A percentile compares a stretch with the other conserved stretches of the same genome.
Conservation (phyloP, 2,329 filamentous ascomycete genomes). For the Sporothrix curviconia region DNA sequence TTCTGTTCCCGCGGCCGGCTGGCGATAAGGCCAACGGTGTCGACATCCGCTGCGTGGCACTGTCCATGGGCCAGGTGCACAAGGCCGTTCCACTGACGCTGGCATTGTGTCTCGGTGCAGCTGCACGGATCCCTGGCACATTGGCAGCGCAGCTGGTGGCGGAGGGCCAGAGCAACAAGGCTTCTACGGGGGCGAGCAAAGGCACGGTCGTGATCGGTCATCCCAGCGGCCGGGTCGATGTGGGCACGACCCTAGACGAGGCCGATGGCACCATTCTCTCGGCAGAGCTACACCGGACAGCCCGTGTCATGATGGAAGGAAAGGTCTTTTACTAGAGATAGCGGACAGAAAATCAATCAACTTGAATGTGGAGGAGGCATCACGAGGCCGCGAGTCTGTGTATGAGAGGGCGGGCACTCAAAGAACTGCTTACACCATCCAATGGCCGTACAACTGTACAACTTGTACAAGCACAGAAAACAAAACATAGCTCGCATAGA, state of each 20-base stretch:
- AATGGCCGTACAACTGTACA: too few relatives aligned
- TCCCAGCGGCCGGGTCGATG: slow-evolving; percentile 40
- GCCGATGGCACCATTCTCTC: slow-evolving; percentile 34
- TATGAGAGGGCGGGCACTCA: too few relatives aligned
- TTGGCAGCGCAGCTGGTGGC: slow-evolving; percentile 31
- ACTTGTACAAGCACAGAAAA: too few relatives aligned
- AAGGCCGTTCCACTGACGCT: slow-evolving; percentile 37
- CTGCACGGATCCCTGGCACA: slow-evolving; percentile 35
- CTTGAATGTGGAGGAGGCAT: too few relatives aligned
- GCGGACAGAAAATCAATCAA: too few relatives aligned
- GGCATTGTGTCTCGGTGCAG: slow-evolving; percentile 35
- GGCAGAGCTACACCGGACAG: slow-evolving; percentile 41
- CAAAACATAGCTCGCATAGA: too few relatives aligned
- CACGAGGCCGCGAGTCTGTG: too few relatives aligned
- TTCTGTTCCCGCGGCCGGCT: slow-evolving; percentile 32
- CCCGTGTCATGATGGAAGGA: slow-evolving; percentile 44
- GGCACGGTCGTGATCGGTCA: slow-evolving; percentile 32
- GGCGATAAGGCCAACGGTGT: slow-evolving; percentile 16
- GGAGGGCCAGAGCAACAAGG: not conserved
- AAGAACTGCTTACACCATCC: too few relatives aligned
- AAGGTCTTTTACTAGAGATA: slow-evolving; percentile 37
- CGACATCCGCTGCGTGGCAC: slow-evolving; percentile 39
- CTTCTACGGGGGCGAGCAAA: not conserved
- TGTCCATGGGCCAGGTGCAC: slow-evolving; percentile 41
- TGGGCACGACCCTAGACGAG: slow-evolving; percentile 34